phyloP scores from a whole-genome alignment of 352 stramenopile species.

The Ophiocytium majus region DNA sequence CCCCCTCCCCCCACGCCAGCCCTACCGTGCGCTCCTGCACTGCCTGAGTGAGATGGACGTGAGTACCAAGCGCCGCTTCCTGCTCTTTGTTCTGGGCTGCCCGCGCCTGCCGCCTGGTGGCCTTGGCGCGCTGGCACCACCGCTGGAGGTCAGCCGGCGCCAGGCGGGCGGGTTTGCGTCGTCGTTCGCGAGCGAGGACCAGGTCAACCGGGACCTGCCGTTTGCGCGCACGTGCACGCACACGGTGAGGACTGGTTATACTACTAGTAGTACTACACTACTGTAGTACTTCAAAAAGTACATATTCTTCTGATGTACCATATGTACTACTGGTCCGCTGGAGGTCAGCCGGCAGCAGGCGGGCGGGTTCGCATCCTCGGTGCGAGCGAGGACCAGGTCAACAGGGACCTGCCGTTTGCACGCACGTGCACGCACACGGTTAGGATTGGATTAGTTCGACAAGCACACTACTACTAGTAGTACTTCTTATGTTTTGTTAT shows the following conservation, averaged over 20 bases:
- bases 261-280: background rate
- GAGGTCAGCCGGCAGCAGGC: background rate
- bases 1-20: constrained; percentile 11
- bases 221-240: constrained; percentile 46
- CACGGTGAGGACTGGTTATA: constrained; percentile 27
- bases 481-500: too few relatives aligned
- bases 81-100: constrained; percentile 50
- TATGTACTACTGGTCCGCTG: background rate
- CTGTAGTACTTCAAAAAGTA: constrained; percentile 2
- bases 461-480: too few relatives aligned
- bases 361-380: background rate
- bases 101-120: constrained; percentile 45
- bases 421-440: constrained; percentile 44
- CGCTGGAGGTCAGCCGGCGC: constrained; percentile 45
- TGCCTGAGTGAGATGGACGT: constrained; percentile 41
- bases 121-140: constrained; percentile 32
- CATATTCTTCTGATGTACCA: background rate
- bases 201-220: constrained; percentile 37
- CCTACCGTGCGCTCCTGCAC: constrained; percentile 39
- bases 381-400: background rate
- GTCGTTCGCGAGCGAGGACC: constrained; percentile 34
- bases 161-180: constrained; percentile 27
- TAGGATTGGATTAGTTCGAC: too few relatives aligned
- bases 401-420: constrained; percentile 41
- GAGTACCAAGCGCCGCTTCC: constrained; percentile 31